phyloP scores from a whole-genome alignment of 495 filamentous ascomycete species.

The Halenospora varia region DNA sequence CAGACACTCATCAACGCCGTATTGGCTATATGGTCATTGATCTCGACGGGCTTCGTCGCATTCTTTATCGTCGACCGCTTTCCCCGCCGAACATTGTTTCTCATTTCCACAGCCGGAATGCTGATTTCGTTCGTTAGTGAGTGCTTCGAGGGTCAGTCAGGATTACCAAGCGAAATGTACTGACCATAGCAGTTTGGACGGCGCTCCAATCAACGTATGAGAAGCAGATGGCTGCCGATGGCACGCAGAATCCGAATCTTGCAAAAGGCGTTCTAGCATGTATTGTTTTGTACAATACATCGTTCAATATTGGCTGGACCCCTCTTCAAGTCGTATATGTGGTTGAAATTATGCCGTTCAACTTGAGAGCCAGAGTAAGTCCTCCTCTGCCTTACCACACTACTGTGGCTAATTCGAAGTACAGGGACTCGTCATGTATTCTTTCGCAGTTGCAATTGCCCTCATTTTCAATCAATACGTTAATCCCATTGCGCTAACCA shows the following conservation, averaged over 20 bases:
- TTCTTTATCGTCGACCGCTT: constrained; percentile 57
- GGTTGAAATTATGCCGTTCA: constrained; percentile 69
- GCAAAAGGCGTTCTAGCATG: constrained; percentile 51
- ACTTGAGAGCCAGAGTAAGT: constrained; percentile 57
- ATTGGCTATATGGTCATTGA: constrained; percentile 41
- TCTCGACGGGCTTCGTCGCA: constrained; percentile 50
- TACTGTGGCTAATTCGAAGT: not conserved
- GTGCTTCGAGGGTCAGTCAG: too few species aligned
- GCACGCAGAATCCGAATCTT: constrained; percentile 33
- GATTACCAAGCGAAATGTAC: too few species aligned
- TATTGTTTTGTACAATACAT: constrained; percentile 49
- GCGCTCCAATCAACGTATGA: constrained; percentile 27
- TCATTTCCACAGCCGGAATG: constrained; percentile 56
- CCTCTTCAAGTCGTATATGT: constrained; percentile 63
- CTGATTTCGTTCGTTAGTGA: constrained; percentile 51
- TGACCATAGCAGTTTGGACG: constrained; percentile 13
- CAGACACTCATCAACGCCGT: constrained; percentile 22
- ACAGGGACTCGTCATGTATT: constrained; percentile 47
- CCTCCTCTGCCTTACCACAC: constrained; percentile 26
- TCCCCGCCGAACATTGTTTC: constrained; percentile 55
- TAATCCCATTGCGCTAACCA: constrained; percentile 56
- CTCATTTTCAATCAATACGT: constrained; percentile 53
- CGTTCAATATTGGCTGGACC: constrained; percentile 57
- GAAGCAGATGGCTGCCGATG: constrained; percentile 36
- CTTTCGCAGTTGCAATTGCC: constrained; percentile 45